Conservation (phyloP, 305 asterid species). For the Coffea humblotiana region DNA sequence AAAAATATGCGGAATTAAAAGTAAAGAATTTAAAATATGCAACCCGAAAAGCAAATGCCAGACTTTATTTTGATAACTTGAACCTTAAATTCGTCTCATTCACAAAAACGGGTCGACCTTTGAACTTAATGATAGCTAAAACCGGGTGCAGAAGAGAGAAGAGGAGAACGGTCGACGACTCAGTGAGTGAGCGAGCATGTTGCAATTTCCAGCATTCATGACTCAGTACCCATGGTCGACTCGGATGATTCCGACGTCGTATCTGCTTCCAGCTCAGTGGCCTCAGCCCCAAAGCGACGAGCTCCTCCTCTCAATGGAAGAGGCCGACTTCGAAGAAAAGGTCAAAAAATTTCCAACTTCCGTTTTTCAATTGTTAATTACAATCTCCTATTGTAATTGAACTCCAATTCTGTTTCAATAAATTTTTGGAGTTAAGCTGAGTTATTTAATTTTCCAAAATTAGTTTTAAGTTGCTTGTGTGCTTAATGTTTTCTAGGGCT, state of each 20-base stretch:
- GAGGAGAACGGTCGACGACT: not conserved
- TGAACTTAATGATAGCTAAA: too few relatives aligned
- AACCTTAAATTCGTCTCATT: not conserved
- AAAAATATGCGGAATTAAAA: too few relatives aligned
- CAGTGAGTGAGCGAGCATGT: slow-evolving; percentile 28
- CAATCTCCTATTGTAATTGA: too few relatives aligned
- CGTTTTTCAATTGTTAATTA: not conserved
- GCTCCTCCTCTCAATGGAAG: slow-evolving; percentile 86
- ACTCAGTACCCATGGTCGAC: slow-evolving; percentile 69
- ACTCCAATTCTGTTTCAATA: too few relatives aligned
- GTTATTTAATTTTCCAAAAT: too few relatives aligned
- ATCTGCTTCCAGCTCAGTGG: slow-evolving; percentile 85
- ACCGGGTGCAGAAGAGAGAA: not conserved
- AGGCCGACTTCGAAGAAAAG: slow-evolving; percentile 82
- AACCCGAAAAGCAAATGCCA: too few relatives aligned
- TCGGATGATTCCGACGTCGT: slow-evolving; percentile 77
- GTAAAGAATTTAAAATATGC: too few relatives aligned
- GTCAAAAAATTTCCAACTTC: slow-evolving; percentile 24
- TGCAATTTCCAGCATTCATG: slow-evolving; percentile 79
- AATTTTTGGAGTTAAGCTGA: too few relatives aligned
- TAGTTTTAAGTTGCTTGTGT: not conserved
- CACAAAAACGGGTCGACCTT: not conserved
- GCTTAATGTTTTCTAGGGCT: not conserved
- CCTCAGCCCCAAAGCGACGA: slow-evolving; percentile 85
- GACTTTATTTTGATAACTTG: too few relatives aligned